phyloP scores from a whole-genome alignment of 2,329 filamentous ascomycete species.

The Akanthomyces uredinophilus region DNA sequence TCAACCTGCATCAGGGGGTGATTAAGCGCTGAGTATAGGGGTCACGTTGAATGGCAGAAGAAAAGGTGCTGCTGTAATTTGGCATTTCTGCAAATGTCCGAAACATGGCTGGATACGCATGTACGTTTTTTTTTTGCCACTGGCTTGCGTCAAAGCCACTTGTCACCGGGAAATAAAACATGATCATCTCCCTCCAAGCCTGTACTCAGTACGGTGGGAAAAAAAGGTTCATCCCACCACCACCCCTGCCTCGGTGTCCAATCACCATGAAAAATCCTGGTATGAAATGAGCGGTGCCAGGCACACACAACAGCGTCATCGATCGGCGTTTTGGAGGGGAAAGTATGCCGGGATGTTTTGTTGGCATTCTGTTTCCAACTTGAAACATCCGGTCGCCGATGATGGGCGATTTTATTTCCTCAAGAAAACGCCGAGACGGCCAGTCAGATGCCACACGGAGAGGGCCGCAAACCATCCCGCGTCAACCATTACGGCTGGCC shows the following conservation, averaged over 20 bases:
- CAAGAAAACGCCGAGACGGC: neutral
- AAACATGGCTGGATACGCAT: slow-evolving; percentile 3
- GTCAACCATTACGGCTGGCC: neutral
- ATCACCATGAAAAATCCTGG: neutral
- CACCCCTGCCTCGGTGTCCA: too few species aligned
- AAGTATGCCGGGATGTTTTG: neutral
- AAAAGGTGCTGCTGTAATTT: neutral
- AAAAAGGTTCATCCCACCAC: neutral
- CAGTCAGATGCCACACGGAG: neutral
- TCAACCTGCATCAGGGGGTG: neutral
- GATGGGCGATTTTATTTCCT: neutral
- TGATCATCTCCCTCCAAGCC: too few species aligned
- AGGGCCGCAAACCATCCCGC: neutral
- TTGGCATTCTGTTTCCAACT: neutral
- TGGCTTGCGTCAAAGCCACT: neutral
- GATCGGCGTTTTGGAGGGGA: neutral
- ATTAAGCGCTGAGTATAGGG: neutral
- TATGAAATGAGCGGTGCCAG: neutral
- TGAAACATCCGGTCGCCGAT: slow-evolving; percentile 2
- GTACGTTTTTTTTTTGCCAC: neutral
- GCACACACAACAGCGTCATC: slow-evolving; percentile 5
- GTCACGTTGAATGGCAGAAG: neutral
- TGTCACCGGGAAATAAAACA: neutral
- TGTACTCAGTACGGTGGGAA: too few species aligned
- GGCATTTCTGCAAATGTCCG: neutral